Conservation (phyloP, 2,329 filamentous ascomycete species). For the Aspergillus eucalypticola region DNA sequence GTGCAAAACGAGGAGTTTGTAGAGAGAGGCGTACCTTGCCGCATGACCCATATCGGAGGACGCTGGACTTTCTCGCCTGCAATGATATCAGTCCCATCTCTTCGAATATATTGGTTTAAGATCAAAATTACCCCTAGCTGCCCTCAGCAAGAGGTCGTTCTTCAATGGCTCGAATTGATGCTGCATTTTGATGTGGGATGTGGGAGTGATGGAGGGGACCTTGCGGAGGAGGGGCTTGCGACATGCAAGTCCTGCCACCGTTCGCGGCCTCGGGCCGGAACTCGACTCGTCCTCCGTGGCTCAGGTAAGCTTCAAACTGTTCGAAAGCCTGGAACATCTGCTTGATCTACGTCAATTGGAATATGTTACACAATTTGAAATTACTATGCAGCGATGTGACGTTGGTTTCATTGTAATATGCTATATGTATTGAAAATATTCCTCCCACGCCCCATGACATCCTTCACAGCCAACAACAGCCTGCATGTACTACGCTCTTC, state of each 20-base stretch:
- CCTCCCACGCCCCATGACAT: neutral
- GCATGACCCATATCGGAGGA: slow-evolving; percentile 98
- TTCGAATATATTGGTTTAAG: neutral
- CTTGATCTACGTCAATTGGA: neutral
- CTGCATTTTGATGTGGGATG: slow-evolving; percentile 54
- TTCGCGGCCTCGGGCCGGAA: slow-evolving; percentile 20
- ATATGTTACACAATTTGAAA: neutral
- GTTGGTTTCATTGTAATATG: neutral
- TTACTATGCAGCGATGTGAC: neutral
- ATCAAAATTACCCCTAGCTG: slow-evolving; percentile 70
- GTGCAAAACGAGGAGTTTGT: neutral
- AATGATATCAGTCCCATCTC: slow-evolving; percentile 23
- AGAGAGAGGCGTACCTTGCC: slow-evolving; percentile 69
- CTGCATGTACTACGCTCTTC: neutral
- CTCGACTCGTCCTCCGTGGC: slow-evolving; percentile 3
- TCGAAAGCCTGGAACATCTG: neutral
- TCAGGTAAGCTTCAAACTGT: neutral
- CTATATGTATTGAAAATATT: neutral
- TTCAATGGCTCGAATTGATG: slow-evolving; percentile 78
- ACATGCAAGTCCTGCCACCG: slow-evolving; percentile 17
- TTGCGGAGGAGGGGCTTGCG: slow-evolving; percentile 22
- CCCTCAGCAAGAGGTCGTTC: slow-evolving; percentile 89
- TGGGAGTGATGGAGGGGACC: slow-evolving; percentile 10
- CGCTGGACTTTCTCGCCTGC: slow-evolving; percentile 86
- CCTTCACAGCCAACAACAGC: neutral